Percentiles rank a stretch among this genome's conserved stretches.
Evolutionary conservation across 306 rosid species (phyloP).

Genomic region (Dalbergia cultrata): DNA sequence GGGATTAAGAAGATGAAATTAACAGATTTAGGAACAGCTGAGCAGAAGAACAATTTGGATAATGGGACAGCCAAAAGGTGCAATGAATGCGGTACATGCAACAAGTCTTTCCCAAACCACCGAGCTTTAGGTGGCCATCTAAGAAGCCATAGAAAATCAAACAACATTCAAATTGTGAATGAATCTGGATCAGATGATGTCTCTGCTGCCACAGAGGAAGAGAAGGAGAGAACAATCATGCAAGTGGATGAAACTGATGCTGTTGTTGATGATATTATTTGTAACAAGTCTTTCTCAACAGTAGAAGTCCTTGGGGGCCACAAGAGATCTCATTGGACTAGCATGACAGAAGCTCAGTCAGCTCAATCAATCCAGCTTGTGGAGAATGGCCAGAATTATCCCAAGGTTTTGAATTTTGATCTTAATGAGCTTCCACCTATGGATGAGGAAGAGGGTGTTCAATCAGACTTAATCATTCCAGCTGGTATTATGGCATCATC

Average conservation of each 20-base stretch:
- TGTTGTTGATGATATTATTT: neutral
- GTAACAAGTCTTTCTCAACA: slow-evolving; percentile 31
- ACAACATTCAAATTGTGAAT: neutral
- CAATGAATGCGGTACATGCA: slow-evolving; percentile 51
- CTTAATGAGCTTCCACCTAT: slow-evolving; percentile 59
- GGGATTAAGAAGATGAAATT: slow-evolving; percentile 7
- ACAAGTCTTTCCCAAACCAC: slow-evolving; percentile 44
- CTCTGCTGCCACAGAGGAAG: neutral
- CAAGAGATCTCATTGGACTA: slow-evolving; percentile 38
- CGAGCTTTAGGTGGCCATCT: slow-evolving; percentile 66
- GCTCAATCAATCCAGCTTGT: neutral
- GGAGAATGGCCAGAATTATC: neutral
- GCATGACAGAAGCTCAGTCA: slow-evolving; percentile 29
- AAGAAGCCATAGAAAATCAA: slow-evolving; percentile 50
- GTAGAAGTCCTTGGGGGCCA: slow-evolving; percentile 50
- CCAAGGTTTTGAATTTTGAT: slow-evolving; percentile 49
- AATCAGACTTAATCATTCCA: slow-evolving; percentile 24
- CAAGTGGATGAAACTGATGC: neutral
- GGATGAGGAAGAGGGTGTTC: slow-evolving; percentile 48
- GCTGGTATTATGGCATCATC: slow-evolving; percentile 11
- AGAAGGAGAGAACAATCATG: neutral
- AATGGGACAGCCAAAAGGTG: neutral
- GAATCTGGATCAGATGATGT: slow-evolving; percentile 6
- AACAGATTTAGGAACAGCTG: slow-evolving; percentile 3
- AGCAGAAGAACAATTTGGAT: neutral